A percentile compares a stretch with the other conserved stretches of the same genome.
Conservation (phyloP, 192 early-diverging fungal species). For the Backusella westeae region DNA sequence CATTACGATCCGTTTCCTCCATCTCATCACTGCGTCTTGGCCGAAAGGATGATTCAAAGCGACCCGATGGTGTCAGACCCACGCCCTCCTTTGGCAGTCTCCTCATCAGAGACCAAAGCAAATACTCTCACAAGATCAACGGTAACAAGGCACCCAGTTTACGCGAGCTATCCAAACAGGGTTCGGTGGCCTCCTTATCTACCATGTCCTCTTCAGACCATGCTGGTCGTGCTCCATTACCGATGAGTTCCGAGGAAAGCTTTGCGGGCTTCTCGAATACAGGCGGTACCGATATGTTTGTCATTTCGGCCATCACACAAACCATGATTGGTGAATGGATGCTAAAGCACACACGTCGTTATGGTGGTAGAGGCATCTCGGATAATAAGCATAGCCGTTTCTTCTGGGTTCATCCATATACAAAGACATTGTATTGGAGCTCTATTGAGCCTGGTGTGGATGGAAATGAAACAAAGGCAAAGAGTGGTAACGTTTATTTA, state of each 20-base stretch:
- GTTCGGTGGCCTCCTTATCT: slow-evolving; percentile 1
- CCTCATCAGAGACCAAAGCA: slow-evolving; percentile 9
- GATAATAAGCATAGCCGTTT: slow-evolving; percentile 72
- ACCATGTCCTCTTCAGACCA: slow-evolving; percentile 17
- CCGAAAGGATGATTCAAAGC: neutral
- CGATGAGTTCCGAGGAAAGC: slow-evolving; percentile 1
- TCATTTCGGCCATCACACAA: slow-evolving; percentile 72
- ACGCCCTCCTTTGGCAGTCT: slow-evolving; percentile 13
- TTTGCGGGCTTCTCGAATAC: neutral
- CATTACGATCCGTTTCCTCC: slow-evolving; percentile 11
- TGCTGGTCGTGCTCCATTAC: neutral
- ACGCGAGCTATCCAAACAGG: neutral
- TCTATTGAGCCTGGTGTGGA: slow-evolving; percentile 58
- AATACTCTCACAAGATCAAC: neutral
- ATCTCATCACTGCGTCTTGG: slow-evolving; percentile 22
- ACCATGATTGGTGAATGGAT: slow-evolving; percentile 82
- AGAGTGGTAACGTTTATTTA: slow-evolving; percentile 40
- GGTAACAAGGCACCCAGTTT: neutral
- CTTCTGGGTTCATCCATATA: slow-evolving; percentile 84
- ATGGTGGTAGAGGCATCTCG: slow-evolving; percentile 48
- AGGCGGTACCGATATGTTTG: slow-evolving; percentile 32
- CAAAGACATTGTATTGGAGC: slow-evolving; percentile 78
- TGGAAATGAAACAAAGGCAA: slow-evolving; percentile 41
- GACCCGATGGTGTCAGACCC: neutral
- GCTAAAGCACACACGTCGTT: slow-evolving; percentile 68